These are phyloP conservation scores for Atalantia buxifolia DNA, from an alignment of 345 rosid species.

Conservation along the genomic window DNA sequence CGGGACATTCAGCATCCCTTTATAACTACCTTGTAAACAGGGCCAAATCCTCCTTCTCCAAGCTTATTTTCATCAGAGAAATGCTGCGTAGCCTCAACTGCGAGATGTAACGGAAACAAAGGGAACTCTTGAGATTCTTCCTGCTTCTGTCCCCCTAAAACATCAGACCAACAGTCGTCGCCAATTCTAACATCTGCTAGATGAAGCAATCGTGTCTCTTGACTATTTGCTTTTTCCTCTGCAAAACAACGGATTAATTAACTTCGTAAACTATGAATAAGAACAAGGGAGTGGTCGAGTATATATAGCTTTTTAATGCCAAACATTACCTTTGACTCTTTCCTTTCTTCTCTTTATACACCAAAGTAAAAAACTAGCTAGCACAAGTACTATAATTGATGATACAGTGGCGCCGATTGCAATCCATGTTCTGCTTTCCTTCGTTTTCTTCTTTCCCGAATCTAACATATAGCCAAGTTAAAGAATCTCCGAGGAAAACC, in stretches of 20 bases:
- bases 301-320: neutral
- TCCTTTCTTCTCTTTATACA: neutral
- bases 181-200: neutral
- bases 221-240: neutral
- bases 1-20: too few relatives aligned
- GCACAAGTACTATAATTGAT: neutral
- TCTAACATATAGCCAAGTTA: neutral
- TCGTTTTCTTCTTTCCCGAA: neutral
- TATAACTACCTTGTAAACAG: neutral
- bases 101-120: neutral
- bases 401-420: slow-evolving; percentile 3
- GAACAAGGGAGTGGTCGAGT: neutral
- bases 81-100: neutral
- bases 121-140: neutral
- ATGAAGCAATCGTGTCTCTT: neutral
- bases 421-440: neutral
- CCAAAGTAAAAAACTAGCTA: neutral
- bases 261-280: neutral
- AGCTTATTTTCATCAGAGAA: neutral
- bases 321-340: neutral
- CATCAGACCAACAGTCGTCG: neutral
- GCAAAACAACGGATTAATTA: neutral
- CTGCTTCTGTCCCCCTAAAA: neutral
- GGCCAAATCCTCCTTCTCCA: neutral
- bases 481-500: neutral